phyloP scores from a whole-genome alignment of 176 grass and related monocot genomes.

The Lolium perenne region DNA sequence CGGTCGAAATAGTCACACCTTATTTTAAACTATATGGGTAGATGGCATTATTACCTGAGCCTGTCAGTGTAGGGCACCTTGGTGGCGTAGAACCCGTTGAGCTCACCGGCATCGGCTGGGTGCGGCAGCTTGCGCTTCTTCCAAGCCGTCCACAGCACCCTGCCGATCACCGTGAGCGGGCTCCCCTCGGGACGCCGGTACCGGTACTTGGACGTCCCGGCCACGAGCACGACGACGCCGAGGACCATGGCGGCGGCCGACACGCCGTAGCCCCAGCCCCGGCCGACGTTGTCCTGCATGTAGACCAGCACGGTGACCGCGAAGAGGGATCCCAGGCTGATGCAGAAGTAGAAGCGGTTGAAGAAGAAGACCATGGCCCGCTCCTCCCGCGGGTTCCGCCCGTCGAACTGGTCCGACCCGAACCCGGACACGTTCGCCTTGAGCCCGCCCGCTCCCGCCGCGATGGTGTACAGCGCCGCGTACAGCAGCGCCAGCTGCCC shows the following conservation, averaged over 20 bases:
- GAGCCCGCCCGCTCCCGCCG: slow-evolving; percentile 56
- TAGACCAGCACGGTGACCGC: slow-evolving; percentile 79
- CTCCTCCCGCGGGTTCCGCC: slow-evolving; percentile 60
- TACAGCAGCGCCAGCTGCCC: slow-evolving; percentile 68
- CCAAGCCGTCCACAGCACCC: slow-evolving; percentile 60
- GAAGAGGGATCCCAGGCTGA: slow-evolving; percentile 74
- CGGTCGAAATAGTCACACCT: too few species aligned
- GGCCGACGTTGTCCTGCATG: slow-evolving; percentile 66
- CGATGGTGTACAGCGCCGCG: slow-evolving; percentile 67
- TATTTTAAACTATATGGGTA: not conserved
- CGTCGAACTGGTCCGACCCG: slow-evolving; percentile 84
- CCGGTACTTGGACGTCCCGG: slow-evolving; percentile 56
- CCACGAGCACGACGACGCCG: slow-evolving; percentile 57
- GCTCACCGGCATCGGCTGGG: slow-evolving; percentile 42
- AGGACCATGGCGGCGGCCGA: slow-evolving; percentile 55
- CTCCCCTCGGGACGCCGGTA: slow-evolving; percentile 60
- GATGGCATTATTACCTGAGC: slow-evolving; percentile 51
- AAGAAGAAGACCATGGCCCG: slow-evolving; percentile 78
- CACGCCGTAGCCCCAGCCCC: slow-evolving; percentile 57
- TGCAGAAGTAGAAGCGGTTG: slow-evolving; percentile 80
- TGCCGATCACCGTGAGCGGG: slow-evolving; percentile 55
- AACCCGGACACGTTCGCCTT: slow-evolving; percentile 77
- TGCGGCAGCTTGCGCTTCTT: slow-evolving; percentile 45
- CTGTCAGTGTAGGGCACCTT: slow-evolving; percentile 61
- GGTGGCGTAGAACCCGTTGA: slow-evolving; percentile 51